Conservation (phyloP, 108 stramenopile genomes). For the Nitzschia putrida region DNA sequence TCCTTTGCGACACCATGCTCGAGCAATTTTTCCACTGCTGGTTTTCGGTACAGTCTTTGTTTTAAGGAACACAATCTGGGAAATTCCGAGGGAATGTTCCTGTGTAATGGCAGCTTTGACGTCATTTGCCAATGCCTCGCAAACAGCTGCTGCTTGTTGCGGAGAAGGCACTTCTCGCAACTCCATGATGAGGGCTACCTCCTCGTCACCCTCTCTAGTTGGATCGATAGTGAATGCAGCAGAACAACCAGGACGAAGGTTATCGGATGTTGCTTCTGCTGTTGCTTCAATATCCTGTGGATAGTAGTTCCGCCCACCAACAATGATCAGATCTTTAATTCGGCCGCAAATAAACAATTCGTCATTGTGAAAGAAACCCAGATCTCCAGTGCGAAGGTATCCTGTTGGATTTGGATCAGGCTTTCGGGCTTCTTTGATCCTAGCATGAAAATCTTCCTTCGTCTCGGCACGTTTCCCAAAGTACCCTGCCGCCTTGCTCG, state of each 20-base stretch:
- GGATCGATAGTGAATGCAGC: slow-evolving; percentile 90
- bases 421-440: slow-evolving; percentile 26
- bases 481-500: slow-evolving; percentile 84
- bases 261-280: slow-evolving; percentile 73
- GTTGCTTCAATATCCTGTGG: slow-evolving; percentile 98
- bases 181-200: slow-evolving; percentile 84
- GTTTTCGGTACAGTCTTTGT: slow-evolving; percentile 95
- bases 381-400: slow-evolving; percentile 95
- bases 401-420: slow-evolving; percentile 2
- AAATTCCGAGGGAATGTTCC: slow-evolving; percentile 76
- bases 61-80: slow-evolving; percentile 77
- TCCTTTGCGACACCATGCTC: slow-evolving; percentile 87
- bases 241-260: slow-evolving; percentile 91
- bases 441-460: slow-evolving; percentile 70
- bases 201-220: slow-evolving; percentile 57
- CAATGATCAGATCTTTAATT: slow-evolving; percentile 97
- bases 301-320: slow-evolving; percentile 97
- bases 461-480: slow-evolving; percentile 58
- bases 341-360: slow-evolving; percentile 97
- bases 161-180: slow-evolving; percentile 66
- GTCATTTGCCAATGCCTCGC: slow-evolving; percentile 51
- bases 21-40: slow-evolving; percentile 97
- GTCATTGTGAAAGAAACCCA: slow-evolving; percentile 91
- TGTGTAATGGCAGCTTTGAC: slow-evolving; percentile 67
- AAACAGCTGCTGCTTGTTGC: slow-evolving; percentile 25